Conservation (phyloP, 2,329 filamentous ascomycete species). For the Clonostachys solani region DNA sequence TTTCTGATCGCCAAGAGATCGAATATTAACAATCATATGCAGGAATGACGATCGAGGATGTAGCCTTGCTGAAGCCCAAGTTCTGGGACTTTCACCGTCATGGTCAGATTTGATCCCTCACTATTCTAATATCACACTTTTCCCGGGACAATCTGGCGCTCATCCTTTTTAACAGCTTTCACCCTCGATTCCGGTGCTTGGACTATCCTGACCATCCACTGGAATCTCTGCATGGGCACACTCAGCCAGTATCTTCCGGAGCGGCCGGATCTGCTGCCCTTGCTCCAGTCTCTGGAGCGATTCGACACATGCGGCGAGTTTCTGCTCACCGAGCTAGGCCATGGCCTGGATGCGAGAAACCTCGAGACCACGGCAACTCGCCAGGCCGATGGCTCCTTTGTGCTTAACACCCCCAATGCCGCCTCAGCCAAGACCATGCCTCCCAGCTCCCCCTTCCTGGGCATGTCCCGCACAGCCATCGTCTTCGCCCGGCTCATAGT, state of each 20-base stretch:
- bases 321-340: slow-evolving; percentile 31
- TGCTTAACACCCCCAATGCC: slow-evolving; percentile 21
- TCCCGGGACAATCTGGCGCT: too few relatives aligned
- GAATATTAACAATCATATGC: too few relatives aligned
- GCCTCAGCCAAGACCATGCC: slow-evolving; percentile 23
- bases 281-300: slow-evolving; percentile 8
- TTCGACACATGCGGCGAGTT: slow-evolving; percentile 23
- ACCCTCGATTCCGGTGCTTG: slow-evolving; percentile 9
- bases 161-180: too few relatives aligned
- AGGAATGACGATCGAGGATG: slow-evolving; percentile 7
- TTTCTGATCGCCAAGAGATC: too few relatives aligned
- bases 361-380: slow-evolving; percentile 29
- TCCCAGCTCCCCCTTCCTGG: slow-evolving; percentile 13
- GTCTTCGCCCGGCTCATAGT: slow-evolving; percentile 24
- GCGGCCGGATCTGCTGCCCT: slow-evolving; percentile 8
- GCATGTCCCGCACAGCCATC: slow-evolving; percentile 19
- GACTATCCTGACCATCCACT: slow-evolving; percentile 17
- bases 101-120: slow-evolving; percentile 6
- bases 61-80: slow-evolving; percentile 10
- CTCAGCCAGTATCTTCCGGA: slow-evolving; percentile 2
- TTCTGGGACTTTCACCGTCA: slow-evolving; percentile 16
- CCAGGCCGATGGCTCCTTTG: slow-evolving; percentile 21
- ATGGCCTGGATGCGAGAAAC: slow-evolving; percentile 30
- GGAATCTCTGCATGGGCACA: slow-evolving; percentile 23
- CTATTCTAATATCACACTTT: too few relatives aligned